Evolutionary conservation across 768 basidiomycete genomes (phyloP).

Genomic region (Polyporus arcularius): DNA sequence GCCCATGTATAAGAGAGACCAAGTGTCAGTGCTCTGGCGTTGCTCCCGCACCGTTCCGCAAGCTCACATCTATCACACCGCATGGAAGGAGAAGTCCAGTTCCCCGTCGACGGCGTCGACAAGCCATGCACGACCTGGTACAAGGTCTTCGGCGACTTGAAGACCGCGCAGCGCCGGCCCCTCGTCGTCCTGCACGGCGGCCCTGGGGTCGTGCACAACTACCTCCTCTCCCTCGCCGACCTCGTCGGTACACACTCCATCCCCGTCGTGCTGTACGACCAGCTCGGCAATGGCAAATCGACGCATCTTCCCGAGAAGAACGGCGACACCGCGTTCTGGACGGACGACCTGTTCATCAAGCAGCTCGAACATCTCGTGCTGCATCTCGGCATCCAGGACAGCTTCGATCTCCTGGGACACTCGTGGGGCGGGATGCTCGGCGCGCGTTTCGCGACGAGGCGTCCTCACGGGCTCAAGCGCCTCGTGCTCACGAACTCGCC

Average conservation of each 20-base stretch:
- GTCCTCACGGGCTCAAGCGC: constrained; percentile 34
- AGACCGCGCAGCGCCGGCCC: constrained; percentile 33
- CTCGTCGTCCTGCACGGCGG: constrained; percentile 57
- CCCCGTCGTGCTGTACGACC: constrained; percentile 55
- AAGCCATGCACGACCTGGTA: constrained; percentile 48
- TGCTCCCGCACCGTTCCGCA: too few species aligned
- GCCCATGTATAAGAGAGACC: too few species aligned
- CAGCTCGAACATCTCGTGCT: constrained; percentile 46
- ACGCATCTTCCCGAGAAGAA: constrained; percentile 55
- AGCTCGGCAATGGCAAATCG: constrained; percentile 53
- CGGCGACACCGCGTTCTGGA: constrained; percentile 49
- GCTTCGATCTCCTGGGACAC: constrained; percentile 46
- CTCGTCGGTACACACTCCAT: constrained; percentile 38
- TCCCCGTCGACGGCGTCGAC: constrained; percentile 17
- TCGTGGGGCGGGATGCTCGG: constrained; percentile 50
- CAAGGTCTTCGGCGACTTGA: constrained; percentile 48
- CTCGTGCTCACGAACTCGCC: constrained; percentile 33
- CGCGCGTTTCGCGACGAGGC: constrained; percentile 28
- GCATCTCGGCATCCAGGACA: constrained; percentile 45
- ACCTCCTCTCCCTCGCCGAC: constrained; percentile 41
- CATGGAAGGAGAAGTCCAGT: background rate
- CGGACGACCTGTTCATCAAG: constrained; percentile 49
- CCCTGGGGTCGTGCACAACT: constrained; percentile 46
- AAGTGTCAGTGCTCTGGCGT: too few species aligned
- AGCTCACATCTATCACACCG: too few species aligned